Conservation (phyloP, 176 grass and related monocot species). For the Triticum timopheevii region DNA sequence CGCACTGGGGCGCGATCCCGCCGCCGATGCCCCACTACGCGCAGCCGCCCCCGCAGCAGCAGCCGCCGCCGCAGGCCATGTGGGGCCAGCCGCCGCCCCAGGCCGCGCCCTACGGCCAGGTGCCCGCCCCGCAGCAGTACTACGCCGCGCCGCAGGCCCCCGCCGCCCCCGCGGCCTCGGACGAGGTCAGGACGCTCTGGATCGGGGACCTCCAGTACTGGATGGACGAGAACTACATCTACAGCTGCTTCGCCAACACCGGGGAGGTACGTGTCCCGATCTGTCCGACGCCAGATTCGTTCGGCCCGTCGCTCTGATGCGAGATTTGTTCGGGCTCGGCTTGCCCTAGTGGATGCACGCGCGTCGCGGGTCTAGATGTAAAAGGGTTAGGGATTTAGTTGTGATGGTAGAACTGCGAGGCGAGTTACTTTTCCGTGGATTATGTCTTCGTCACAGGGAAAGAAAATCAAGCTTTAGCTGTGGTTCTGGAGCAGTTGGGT, state of each 20-base stretch:
- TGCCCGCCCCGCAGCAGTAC: conserved; percentile 47
- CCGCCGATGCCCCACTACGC: conserved; percentile 71
- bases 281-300: neutral
- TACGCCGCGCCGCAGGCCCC: conserved; percentile 32
- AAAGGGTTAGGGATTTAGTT: neutral
- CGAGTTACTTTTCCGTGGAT: neutral
- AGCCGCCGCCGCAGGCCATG: conserved; percentile 48
- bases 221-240: conserved; percentile 97
- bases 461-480: neutral
- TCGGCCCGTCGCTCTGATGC: neutral
- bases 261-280: conserved; percentile 61
- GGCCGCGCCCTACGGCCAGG: conserved; percentile 50
- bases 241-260: conserved; percentile 59
- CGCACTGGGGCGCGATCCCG: conserved; percentile 80
- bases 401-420: neutral
- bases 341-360: neutral
- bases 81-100: conserved; percentile 78
- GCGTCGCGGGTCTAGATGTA: neutral
- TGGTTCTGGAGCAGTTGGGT: neutral
- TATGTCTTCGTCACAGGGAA: neutral
- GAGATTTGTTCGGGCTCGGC: neutral
- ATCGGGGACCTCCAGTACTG: conserved; percentile 94
- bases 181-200: conserved; percentile 94
- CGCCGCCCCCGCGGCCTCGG: conserved; percentile 33
- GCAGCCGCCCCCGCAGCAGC: conserved; percentile 64